phyloP scores from a whole-genome alignment of 768 basidiomycete species.

The Boletus rex-veris region DNA sequence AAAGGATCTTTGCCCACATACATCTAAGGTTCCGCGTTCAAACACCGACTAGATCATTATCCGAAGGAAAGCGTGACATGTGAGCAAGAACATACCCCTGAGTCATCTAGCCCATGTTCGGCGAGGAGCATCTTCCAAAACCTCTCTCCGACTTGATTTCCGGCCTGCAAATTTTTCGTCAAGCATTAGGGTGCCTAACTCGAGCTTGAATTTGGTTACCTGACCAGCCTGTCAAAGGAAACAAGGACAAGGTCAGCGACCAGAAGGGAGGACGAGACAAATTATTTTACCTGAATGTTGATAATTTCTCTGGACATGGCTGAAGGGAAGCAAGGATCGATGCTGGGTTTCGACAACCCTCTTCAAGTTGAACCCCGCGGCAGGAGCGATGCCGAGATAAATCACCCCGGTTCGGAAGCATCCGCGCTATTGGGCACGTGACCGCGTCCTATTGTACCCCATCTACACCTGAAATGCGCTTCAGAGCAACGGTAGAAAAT shows the following conservation, averaged over 20 bases:
- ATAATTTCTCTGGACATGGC: slow-evolving; percentile 77
- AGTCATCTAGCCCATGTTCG: slow-evolving; percentile 77
- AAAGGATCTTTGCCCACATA: slow-evolving; percentile 73
- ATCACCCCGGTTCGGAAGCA: slow-evolving; percentile 13
- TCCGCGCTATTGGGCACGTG: slow-evolving; percentile 21
- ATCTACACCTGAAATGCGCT: slow-evolving; percentile 46
- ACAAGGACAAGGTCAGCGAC: slow-evolving; percentile 7
- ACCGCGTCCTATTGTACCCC: slow-evolving; percentile 10
- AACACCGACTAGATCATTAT: slow-evolving; percentile 16
- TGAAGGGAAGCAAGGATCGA: slow-evolving; percentile 16
- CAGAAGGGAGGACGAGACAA: not conserved
- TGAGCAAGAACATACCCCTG: slow-evolving; percentile 47
- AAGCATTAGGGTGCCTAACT: slow-evolving; percentile 14
- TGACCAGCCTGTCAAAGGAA: slow-evolving; percentile 56
- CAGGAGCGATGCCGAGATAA: slow-evolving; percentile 6
- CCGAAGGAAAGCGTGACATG: slow-evolving; percentile 3
- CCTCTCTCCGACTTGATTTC: slow-evolving; percentile 76
- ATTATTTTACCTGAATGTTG: slow-evolving; percentile 62
- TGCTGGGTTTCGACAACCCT: slow-evolving; percentile 4
- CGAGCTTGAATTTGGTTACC: slow-evolving; percentile 36
- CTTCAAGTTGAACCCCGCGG: slow-evolving; percentile 6
- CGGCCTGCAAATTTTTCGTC: slow-evolving; percentile 44
- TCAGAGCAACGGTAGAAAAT: slow-evolving; percentile 57
- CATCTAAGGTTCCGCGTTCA: slow-evolving; percentile 36
- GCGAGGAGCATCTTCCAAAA: slow-evolving; percentile 89